Evolutionary conservation across 371 early-diverging fungal species (phyloP).

Genomic region (Rhizopus arrhizus): DNA sequence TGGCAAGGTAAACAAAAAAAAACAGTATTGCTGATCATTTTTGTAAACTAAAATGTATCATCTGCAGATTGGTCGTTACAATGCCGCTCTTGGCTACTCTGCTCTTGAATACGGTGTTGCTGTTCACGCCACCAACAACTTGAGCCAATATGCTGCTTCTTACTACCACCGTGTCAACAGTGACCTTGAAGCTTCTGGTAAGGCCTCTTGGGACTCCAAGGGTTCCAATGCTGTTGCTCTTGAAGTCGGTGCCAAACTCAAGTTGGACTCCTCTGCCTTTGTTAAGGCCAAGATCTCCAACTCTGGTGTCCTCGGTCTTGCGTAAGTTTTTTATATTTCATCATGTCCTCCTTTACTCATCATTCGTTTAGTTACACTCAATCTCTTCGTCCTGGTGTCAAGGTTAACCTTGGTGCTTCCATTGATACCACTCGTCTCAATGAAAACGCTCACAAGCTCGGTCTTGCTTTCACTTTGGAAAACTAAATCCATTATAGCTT

Average conservation of each 20-base stretch:
- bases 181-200: conserved; percentile 91
- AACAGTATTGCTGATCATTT: not conserved
- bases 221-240: conserved; percentile 75
- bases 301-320: conserved; percentile 89
- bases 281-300: conserved; percentile 97
- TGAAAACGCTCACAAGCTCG: conserved; percentile 96
- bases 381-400: conserved; percentile 91
- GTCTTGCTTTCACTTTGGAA: conserved; percentile 86
- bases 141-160: conserved; percentile 81
- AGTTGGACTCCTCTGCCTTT: conserved; percentile 85
- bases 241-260: conserved; percentile 95
- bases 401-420: conserved; percentile 88
- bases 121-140: conserved; percentile 77
- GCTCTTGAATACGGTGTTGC: conserved; percentile 86
- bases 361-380: conserved; percentile 75
- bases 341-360: not conserved
- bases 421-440: conserved; percentile 90
- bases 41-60: not conserved
- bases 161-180: conserved; percentile 94
- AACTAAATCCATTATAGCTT: conserved; percentile 52
- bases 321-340: conserved; percentile 30
- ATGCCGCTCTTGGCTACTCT: conserved; percentile 83
- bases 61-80: conserved; percentile 75
- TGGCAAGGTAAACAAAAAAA: conserved; percentile 59
- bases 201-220: conserved; percentile 89